Evolutionary conservation across 1,284 basidiomycete genomes (phyloP).

Genomic region (Phylloboletellus chloephorus): DNA sequence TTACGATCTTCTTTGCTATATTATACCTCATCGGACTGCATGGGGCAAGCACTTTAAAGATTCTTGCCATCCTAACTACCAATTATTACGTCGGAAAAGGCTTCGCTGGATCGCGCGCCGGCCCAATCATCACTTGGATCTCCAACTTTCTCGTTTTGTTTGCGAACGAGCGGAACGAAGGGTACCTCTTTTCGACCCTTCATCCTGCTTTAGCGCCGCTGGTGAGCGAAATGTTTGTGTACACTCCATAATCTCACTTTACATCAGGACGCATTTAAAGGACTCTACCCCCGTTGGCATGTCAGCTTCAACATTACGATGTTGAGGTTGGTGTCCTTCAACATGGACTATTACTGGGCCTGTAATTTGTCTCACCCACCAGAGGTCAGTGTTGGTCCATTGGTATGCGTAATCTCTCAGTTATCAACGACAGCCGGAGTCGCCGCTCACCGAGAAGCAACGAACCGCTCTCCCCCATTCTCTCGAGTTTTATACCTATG

Average conservation of each 20-base stretch:
- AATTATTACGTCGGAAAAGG: slow-evolving; percentile 70
- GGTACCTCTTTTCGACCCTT: slow-evolving; percentile 66
- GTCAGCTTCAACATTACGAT: slow-evolving; percentile 96
- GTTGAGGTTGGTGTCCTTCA: slow-evolving; percentile 90
- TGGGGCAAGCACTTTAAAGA: slow-evolving; percentile 80
- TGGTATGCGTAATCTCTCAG: slow-evolving; percentile 1
- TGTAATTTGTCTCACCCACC: slow-evolving; percentile 34
- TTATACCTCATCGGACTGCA: slow-evolving; percentile 77
- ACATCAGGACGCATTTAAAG: slow-evolving; percentile 64
- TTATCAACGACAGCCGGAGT: slow-evolving; percentile 29
- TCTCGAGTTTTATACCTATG: slow-evolving; percentile 48
- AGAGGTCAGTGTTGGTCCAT: slow-evolving; percentile 38
- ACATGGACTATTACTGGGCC: slow-evolving; percentile 90
- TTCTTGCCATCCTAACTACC: slow-evolving; percentile 60
- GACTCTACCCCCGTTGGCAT: slow-evolving; percentile 84
- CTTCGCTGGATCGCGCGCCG: slow-evolving; percentile 39
- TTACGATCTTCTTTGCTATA: slow-evolving; percentile 60
- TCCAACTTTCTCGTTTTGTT: slow-evolving; percentile 79
- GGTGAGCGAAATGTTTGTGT: slow-evolving; percentile 35
- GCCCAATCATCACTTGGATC: slow-evolving; percentile 60
- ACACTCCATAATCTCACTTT: slow-evolving; percentile 7
- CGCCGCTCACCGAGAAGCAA: slow-evolving; percentile 48
- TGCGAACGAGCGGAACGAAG: slow-evolving; percentile 71
- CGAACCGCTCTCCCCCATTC: slow-evolving; percentile 46
- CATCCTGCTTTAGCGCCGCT: slow-evolving; percentile 50